Conservation (phyloP, 441 rosid genomes). For the Metrosideros polymorpha region DNA sequence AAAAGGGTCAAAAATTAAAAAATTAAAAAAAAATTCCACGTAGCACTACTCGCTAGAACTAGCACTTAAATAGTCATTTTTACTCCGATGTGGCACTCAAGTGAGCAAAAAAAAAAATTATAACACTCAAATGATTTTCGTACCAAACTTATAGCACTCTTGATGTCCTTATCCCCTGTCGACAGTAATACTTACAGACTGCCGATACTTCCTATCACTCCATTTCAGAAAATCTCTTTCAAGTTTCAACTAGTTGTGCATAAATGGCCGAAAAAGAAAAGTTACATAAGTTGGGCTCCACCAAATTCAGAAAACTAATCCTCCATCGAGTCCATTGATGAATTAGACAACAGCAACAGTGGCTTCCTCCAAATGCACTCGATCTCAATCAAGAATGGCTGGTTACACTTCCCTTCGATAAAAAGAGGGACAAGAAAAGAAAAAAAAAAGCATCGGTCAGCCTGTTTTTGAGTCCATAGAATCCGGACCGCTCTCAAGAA, state of each 20-base stretch:
- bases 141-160: too few species aligned
- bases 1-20: too few species aligned
- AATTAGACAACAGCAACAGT: neutral
- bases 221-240: neutral
- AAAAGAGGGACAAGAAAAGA: neutral
- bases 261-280: neutral
- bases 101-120: too few species aligned
- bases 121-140: too few species aligned
- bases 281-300: neutral
- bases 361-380: neutral
- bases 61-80: too few species aligned
- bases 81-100: too few species aligned
- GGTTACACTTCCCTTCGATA: neutral
- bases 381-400: neutral
- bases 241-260: neutral
- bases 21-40: too few species aligned
- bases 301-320: neutral
- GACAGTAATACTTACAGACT: neutral
- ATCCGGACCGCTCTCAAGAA: conserved; percentile 10
- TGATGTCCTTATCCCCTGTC: too few species aligned
- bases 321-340: neutral
- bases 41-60: too few species aligned
- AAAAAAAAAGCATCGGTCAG: neutral
- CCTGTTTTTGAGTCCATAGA: conserved; percentile 18
- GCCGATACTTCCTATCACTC: neutral